Conservation (phyloP, 2,329 filamentous ascomycete genomes). For the Aspergillus texensis region DNA sequence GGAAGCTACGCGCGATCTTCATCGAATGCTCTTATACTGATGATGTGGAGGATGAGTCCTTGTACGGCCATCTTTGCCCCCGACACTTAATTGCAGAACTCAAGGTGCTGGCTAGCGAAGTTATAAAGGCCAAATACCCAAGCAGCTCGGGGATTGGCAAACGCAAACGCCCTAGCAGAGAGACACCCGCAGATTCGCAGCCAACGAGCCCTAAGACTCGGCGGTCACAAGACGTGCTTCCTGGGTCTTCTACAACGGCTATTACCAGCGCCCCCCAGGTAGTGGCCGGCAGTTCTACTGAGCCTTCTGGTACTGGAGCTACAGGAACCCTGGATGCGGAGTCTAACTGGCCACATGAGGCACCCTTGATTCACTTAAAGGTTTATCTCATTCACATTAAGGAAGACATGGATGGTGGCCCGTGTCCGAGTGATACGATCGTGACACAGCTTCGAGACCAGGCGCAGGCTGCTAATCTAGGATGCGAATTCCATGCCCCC, state of each 20-base stretch:
- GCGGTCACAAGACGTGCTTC: background rate
- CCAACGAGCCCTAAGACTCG: conserved; percentile 2
- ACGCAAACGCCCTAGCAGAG: conserved; percentile 40
- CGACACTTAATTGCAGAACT: conserved; percentile 81
- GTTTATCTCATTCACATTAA: conserved; percentile 94
- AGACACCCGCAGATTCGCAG: background rate
- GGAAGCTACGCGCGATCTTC: conserved; percentile 77
- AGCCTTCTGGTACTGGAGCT: conserved; percentile 9
- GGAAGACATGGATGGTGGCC: conserved; percentile 75
- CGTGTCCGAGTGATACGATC: conserved; percentile 66
- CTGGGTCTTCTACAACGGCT: background rate
- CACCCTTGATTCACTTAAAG: conserved; percentile 70
- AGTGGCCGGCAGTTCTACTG: background rate
- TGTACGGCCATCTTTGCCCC: conserved; percentile 90
- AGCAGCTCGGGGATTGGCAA: conserved; percentile 36
- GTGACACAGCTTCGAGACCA: conserved; percentile 68
- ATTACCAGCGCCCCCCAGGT: background rate
- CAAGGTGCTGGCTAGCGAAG: conserved; percentile 68
- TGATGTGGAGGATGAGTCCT: conserved; percentile 70
- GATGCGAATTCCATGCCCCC: conserved; percentile 78
- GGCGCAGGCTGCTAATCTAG: conserved; percentile 67
- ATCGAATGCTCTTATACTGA: conserved; percentile 96
- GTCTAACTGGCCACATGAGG: conserved; percentile 9
- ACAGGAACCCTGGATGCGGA: conserved; percentile 8
- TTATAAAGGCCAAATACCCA: conserved; percentile 56